Percentiles rank a stretch among this genome's conserved stretches.
phyloP scores from a whole-genome alignment of 2,329 filamentous ascomycete genomes.

The Arthrobotrys sphaeroides region DNA sequence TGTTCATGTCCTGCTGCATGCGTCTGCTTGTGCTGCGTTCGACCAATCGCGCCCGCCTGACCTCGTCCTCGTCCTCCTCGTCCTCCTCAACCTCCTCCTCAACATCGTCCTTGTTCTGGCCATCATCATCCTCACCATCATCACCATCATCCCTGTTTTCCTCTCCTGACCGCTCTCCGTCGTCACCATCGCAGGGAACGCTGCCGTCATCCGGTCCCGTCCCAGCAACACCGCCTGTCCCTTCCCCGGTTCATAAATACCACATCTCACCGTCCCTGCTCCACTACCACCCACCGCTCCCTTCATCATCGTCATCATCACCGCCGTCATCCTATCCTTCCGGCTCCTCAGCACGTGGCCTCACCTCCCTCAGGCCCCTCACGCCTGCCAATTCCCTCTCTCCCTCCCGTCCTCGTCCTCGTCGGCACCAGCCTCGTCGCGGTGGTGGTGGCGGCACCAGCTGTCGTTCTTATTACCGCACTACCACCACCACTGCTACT shows the following conservation, averaged over 20 bases:
- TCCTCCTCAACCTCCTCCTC: not conserved
- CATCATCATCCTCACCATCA: not conserved
- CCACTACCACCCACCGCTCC: not conserved
- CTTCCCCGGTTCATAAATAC: constrained; percentile 16
- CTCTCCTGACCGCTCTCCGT: constrained; percentile 2
- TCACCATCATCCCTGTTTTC: not conserved
- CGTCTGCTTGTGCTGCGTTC: too few species aligned
- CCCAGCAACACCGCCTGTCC: not conserved
- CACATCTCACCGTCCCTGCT: not conserved
- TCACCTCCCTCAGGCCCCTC: not conserved
- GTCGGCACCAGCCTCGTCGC: not conserved
- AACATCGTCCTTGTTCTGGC: not conserved
- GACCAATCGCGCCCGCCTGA: too few species aligned
- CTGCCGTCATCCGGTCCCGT: not conserved
- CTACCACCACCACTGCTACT: not conserved
- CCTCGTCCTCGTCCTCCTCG: not conserved
- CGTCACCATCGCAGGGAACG: not conserved
- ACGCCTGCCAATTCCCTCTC: not conserved
- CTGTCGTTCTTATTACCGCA: not conserved
- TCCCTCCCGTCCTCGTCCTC: not conserved
- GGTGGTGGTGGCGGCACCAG: not conserved
- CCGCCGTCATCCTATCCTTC: not conserved
- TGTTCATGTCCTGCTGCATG: too few species aligned
- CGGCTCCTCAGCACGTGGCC: not conserved
- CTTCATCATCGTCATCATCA: not conserved